Evolutionary conservation across 495 filamentous ascomycete species (phyloP), one percentile per base, ranked within the genome.

Genomic region (Filosporella fistucella): DNA sequence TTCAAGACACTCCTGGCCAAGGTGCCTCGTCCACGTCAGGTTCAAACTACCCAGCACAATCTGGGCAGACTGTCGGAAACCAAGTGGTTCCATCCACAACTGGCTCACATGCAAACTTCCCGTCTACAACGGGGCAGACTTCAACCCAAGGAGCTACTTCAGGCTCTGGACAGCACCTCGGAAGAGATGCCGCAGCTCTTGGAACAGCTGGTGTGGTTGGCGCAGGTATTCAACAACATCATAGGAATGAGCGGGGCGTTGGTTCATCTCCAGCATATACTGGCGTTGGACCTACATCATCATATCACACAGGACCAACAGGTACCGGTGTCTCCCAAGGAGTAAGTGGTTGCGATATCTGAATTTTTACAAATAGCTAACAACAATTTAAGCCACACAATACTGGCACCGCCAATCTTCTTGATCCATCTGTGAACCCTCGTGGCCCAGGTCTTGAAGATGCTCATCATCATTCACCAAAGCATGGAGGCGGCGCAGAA

Each of bases 121-220:
- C 13, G n/a, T 13, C 4, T n/a, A 13, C n/a, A 8, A n/a, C 8
- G n/a, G n/a, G 8, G 8, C n/a, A 8, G 8, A n/a, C 28, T 30
- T 21, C 16, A 21, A 18, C 37, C 37, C 12, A 23, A 24, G 16
- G 2, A 25, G n/a, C 13, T 2, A 14, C 23, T 18, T 4, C n/a
- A 40, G 12, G 4, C 2, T 11, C 24, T 25, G 36, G 23, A 3
- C 49, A 45, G 26, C 50, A 53, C 25, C 28, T 26, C 4, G 52
- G 52, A 9, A 29, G 52, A 33, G 46, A 55, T 49, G 49, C 49
- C 8, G 49, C 49, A 38, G 47, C 22, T 16, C 4, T 46, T 13
- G 49, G 49, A 0, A 21, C 48, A 18, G 32, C 13, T 2, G 48
- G 18, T 14, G 37, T 37, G 2, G 32, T 44, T 17, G 48, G 40